phyloP scores from a whole-genome alignment of 768 basidiomycete genomes.

The Leccinum sublutescens region DNA sequence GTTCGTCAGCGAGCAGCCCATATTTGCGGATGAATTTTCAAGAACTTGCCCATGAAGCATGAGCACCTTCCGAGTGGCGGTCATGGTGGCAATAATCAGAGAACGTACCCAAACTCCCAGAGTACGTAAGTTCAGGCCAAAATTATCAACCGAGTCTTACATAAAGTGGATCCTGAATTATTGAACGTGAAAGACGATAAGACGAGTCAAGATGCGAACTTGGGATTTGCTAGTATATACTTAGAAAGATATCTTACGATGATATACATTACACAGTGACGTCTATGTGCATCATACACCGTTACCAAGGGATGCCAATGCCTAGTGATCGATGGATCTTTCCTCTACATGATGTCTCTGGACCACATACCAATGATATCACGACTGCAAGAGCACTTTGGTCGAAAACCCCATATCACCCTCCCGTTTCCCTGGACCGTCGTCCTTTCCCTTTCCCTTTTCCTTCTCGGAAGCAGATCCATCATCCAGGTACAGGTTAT shows the following conservation, averaged over 20 bases:
- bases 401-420: conserved; percentile 13
- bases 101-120: background rate
- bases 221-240: background rate
- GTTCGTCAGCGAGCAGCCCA: conserved; percentile 1
- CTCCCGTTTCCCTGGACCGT: conserved; percentile 28
- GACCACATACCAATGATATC: background rate
- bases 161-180: background rate
- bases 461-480: conserved; percentile 34
- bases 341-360: background rate
- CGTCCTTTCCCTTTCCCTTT: conserved; percentile 39
- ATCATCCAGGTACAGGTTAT: conserved; percentile 75
- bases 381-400: conserved; percentile 12
- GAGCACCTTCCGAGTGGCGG: conserved; percentile 35
- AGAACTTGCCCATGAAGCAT: conserved; percentile 45
- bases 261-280: background rate
- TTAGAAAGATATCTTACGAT: background rate
- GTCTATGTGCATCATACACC: conserved; percentile 2
- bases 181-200: background rate
- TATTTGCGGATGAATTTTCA: background rate
- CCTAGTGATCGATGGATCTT: background rate
- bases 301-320: background rate
- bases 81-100: conserved; percentile 14
- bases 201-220: too few species aligned
- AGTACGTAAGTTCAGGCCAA: background rate
- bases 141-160: background rate